Percentiles rank a stretch among this genome's conserved stretches.
These are phyloP conservation scores for Licmophora abbreviata DNA, from an alignment of 108 stramenopile species.

Conservation along the genomic window DNA sequence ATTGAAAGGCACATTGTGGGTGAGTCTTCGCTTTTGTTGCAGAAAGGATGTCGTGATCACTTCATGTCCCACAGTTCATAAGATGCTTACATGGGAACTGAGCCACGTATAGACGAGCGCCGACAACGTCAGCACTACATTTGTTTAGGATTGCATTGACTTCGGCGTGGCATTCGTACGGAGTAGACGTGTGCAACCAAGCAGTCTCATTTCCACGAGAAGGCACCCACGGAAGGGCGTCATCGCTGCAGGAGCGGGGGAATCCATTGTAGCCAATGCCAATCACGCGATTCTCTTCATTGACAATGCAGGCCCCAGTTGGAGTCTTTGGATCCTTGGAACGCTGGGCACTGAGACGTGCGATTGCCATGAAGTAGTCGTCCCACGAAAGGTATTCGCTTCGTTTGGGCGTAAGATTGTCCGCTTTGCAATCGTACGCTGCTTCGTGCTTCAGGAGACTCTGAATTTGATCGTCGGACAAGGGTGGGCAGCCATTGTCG, in stretches of 20 bases:
- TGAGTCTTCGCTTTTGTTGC: background rate
- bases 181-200: slow-evolving; percentile 76
- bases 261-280: slow-evolving; percentile 98
- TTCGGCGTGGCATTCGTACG: slow-evolving; percentile 92
- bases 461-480: background rate
- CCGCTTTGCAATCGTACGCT: background rate
- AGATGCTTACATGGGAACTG: slow-evolving; percentile 70
- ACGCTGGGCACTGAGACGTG: slow-evolving; percentile 79
- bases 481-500: background rate
- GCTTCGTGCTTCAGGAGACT: slow-evolving; percentile 2
- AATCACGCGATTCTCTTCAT: slow-evolving; percentile 79
- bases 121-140: slow-evolving; percentile 78
- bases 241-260: slow-evolving; percentile 87
- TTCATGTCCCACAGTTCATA: background rate
- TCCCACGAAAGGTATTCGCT: slow-evolving; percentile 85
- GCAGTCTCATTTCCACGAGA: slow-evolving; percentile 6
- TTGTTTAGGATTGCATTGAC: slow-evolving; percentile 97
- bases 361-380: slow-evolving; percentile 93
- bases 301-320: slow-evolving; percentile 69
- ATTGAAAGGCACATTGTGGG: background rate
- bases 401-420: background rate
- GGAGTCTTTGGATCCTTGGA: slow-evolving; percentile 86
- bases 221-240: slow-evolving; percentile 72
- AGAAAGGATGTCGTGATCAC: background rate
- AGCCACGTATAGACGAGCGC: slow-evolving; percentile 78